These are phyloP conservation scores for Rheum nobile DNA, from an alignment of 148 eudicot genomes.

Conservation along the genomic window DNA sequence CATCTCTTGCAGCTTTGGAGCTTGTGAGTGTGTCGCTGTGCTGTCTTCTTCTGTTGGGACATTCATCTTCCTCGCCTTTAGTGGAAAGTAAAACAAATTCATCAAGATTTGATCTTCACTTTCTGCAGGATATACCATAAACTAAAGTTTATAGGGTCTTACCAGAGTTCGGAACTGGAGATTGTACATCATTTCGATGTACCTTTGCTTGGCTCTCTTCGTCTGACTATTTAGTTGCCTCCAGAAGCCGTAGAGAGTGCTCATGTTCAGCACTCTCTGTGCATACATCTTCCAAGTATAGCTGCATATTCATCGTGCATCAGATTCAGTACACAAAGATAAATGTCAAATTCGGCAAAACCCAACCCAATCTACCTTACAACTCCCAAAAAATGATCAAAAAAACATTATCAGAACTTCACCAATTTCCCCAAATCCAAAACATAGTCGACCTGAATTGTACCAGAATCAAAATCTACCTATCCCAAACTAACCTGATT, in stretches of 20 bases:
- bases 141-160: not conserved
- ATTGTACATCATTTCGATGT: slow-evolving; percentile 3
- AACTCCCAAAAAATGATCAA: no score
- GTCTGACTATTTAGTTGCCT: not conserved
- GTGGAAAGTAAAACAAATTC: not conserved
- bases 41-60: not conserved
- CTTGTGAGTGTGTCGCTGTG: not conserved
- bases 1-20: not conserved
- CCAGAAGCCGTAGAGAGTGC: slow-evolving; percentile 2
- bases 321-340: not conserved
- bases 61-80: not conserved
- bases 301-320: slow-evolving; percentile 21
- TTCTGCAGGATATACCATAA: not conserved
- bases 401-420: not conserved
- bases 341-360: not conserved
- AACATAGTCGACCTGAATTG: no score
- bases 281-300: slow-evolving; percentile 76
- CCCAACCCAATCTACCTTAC: no score
- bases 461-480: not conserved
- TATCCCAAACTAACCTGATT: no score
- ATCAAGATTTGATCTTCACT: not conserved
- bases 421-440: no score
- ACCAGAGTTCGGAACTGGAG: slow-evolving; percentile 9
- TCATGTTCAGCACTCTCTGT: slow-evolving; percentile 29
- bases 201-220: slow-evolving; percentile 1